phyloP scores from a whole-genome alignment of 2,329 filamentous ascomycete species.

The Fusarium siculi region DNA sequence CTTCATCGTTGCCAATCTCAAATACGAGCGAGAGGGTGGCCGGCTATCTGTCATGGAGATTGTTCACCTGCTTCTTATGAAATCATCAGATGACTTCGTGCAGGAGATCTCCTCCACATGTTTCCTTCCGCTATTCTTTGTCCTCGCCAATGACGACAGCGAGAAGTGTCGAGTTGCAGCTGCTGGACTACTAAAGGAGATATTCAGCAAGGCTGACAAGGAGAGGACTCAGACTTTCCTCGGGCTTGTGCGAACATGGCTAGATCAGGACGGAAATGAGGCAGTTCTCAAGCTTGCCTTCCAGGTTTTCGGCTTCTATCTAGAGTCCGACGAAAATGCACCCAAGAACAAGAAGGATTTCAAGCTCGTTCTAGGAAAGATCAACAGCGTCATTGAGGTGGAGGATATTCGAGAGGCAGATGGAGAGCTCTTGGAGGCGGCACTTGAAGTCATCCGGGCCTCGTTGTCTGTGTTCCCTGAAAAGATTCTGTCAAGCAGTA shows the following conservation, averaged over 20 bases:
- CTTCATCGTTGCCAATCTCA: conserved; percentile 90
- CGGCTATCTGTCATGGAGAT: conserved; percentile 94
- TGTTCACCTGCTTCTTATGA: conserved; percentile 84
- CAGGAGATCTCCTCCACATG: conserved; percentile 84
- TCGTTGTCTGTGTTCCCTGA: conserved; percentile 74
- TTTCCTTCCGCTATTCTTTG: conserved; percentile 87
- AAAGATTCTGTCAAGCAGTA: conserved; percentile 68
- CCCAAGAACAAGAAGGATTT: conserved; percentile 75
- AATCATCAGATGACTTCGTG: conserved; percentile 82
- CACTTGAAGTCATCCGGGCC: conserved; percentile 75
- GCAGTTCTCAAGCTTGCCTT: conserved; percentile 78
- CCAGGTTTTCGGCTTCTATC: conserved; percentile 84
- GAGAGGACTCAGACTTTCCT: conserved; percentile 78
- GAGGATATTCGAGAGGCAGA: conserved; percentile 65
- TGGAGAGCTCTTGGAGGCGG: conserved; percentile 79
- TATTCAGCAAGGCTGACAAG: conserved; percentile 81
- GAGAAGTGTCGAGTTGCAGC: conserved; percentile 86
- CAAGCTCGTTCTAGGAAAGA: conserved; percentile 67
- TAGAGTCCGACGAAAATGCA: conserved; percentile 72
- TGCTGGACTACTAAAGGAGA: conserved; percentile 79
- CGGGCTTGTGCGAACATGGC: conserved; percentile 76
- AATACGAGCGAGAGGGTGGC: conserved; percentile 89
- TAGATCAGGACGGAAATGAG: conserved; percentile 77
- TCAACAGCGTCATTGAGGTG: conserved; percentile 63
- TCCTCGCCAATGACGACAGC: conserved; percentile 89